Conservation (phyloP, 257 asterid species). For the Scutellaria baicalensis region DNA sequence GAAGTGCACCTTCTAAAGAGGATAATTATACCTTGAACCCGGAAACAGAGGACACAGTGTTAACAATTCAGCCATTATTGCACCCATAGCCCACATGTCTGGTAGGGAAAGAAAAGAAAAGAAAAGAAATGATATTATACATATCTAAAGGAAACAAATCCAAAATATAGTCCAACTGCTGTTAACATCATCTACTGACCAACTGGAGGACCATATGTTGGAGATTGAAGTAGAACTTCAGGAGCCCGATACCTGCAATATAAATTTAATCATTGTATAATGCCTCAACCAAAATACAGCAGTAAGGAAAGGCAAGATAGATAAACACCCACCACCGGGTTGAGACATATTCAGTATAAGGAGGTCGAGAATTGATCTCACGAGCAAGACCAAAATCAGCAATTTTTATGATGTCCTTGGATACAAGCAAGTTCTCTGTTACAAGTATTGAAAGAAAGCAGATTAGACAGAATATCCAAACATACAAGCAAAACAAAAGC, state of each 20-base stretch:
- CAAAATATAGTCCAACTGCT: not conserved
- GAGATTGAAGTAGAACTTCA: conserved; percentile 90
- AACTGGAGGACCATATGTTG: conserved; percentile 78
- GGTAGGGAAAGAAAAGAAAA: not conserved
- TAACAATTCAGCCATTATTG: conserved; percentile 86
- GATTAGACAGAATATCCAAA: not conserved
- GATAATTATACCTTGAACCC: conserved; percentile 62
- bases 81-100: conserved; percentile 99
- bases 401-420: conserved; percentile 73
- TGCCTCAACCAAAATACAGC: not conserved
- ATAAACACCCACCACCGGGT: conserved; percentile 80
- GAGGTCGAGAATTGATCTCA: conserved; percentile 82
- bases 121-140: not conserved
- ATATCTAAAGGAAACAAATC: not conserved
- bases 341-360: conserved; percentile 92
- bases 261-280: conserved; percentile 1
- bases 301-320: not conserved
- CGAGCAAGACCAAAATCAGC: conserved; percentile 99
- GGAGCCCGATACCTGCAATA: conserved; percentile 95
- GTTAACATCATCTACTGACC: conserved; percentile 42
- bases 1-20: not conserved
- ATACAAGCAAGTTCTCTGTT: conserved; percentile 83
- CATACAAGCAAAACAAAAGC: not conserved
- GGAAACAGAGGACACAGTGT: conserved; percentile 92
- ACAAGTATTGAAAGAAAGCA: not conserved